A percentile compares a stretch with the other conserved stretches of the same genome.
Evolutionary conservation across 2,329 filamentous ascomycete species (phyloP).

Genomic region (Aspergillus proliferans): DNA sequence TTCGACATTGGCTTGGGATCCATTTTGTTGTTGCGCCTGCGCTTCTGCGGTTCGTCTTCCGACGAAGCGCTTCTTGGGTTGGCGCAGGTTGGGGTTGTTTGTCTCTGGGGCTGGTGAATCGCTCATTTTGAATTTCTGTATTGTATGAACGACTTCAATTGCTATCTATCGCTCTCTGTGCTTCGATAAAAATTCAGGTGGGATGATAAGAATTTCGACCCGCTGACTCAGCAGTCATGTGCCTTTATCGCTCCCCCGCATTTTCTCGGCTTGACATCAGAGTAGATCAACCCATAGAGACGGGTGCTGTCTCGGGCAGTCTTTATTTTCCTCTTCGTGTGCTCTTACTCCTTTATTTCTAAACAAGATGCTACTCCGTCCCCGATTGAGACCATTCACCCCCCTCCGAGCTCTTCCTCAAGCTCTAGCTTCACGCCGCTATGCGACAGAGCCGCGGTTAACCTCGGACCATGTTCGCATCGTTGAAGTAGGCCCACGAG

Average conservation of each 20-base stretch:
- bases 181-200: background rate
- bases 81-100: constrained; percentile 38
- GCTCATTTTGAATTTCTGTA: background rate
- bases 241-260: background rate
- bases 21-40: constrained; percentile 54
- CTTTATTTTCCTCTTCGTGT: too few relatives aligned
- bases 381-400: constrained; percentile 24
- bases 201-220: constrained; percentile 7
- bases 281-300: too few relatives aligned
- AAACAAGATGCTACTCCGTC: constrained; percentile 22
- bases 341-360: too few relatives aligned
- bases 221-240: constrained; percentile 6
- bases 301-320: background rate
- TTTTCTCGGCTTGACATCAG: too few relatives aligned
- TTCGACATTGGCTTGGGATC: constrained; percentile 55
- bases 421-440: constrained; percentile 19
- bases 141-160: background rate
- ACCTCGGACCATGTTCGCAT: constrained; percentile 46
- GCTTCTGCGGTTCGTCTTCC: constrained; percentile 65
- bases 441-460: constrained; percentile 36
- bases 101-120: background rate
- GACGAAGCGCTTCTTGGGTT: constrained; percentile 89
- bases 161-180: background rate
- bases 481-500: constrained; percentile 49
- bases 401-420: constrained; percentile 18